Evolutionary conservation across 108 stramenopile genomes (phyloP).

Genomic region (Cyclotella choctawhatcheeana): DNA sequence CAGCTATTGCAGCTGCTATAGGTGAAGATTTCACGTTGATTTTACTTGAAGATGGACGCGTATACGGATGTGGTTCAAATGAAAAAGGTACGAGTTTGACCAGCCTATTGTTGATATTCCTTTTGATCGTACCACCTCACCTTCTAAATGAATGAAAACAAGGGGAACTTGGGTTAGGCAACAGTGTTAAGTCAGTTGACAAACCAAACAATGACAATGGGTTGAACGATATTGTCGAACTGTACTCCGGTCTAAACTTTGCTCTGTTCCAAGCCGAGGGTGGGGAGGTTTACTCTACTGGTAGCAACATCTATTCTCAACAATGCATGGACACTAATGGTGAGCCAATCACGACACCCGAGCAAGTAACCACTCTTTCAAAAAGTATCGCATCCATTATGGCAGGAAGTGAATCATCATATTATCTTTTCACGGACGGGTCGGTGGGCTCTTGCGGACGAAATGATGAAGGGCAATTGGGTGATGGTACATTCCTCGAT

Average conservation of each 20-base stretch:
- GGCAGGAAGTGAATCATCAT: slow-evolving; percentile 41
- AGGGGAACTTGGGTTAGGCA: slow-evolving; percentile 48
- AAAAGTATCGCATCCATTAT: not conserved
- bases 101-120: too few species aligned
- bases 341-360: slow-evolving; percentile 5
- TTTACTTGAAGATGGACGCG: slow-evolving; percentile 31
- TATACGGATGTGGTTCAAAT: slow-evolving; percentile 39
- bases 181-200: slow-evolving; percentile 4
- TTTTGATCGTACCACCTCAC: not conserved
- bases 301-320: slow-evolving; percentile 44
- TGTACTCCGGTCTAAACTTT: slow-evolving; percentile 45
- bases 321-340: slow-evolving; percentile 46
- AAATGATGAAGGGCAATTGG: slow-evolving; percentile 47
- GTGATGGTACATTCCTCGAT: slow-evolving; percentile 44
- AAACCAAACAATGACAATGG: slow-evolving; percentile 21
- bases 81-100: slow-evolving; percentile 44
- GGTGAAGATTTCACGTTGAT: slow-evolving; percentile 43
- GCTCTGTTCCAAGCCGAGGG: slow-evolving; percentile 19
- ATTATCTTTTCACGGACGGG: slow-evolving; percentile 41
- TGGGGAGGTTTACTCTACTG: slow-evolving; percentile 41
- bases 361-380: not conserved
- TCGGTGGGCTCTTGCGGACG: slow-evolving; percentile 38
- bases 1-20: slow-evolving; percentile 29
- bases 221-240: slow-evolving; percentile 13
- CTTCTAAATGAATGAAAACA: slow-evolving; percentile 13